Evolutionary conservation across 495 filamentous ascomycete genomes (phyloP), one percentile per base, ranked within the genome.

Genomic region (Mycothermus thermophilus): DNA sequence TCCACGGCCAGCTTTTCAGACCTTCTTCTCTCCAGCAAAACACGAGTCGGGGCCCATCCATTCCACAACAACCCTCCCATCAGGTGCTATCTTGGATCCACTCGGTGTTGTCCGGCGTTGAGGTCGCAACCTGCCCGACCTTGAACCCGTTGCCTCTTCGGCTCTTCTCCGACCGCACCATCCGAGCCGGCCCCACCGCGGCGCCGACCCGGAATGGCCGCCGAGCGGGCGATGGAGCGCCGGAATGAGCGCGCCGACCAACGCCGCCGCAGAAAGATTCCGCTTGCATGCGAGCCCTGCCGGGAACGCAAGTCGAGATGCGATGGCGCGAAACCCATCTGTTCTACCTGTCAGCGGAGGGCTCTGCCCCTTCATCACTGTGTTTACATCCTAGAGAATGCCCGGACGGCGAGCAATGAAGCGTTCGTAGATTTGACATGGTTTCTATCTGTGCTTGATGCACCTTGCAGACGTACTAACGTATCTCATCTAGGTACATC

Each of bases 311-410:
- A 67, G 39, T 45, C 51, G 2, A 51, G 58, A 1, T 67, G 63
- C 30, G 61, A 66, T 37, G 61, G 62, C 6, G 43, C 18, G 7
- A 67, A 62, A 38, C 62, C 63, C 18, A 55, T 66, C 24, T 66
- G 63, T 48, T 60, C 54, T 12, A 54, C 58, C 5, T 67, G 63
- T 22, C 38, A 38, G 28, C 49, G 55, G 3, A 55, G 61, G 7
- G 50, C 52, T 6, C 48, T 59, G 30, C 35, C 44, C 10, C 51
- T 58, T 13, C 41, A 57, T 11, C 50, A 42, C 15, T 66, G 62
- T 27, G 47, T 62, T 5, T 67, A 60, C 46, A 51, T 58, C 3
- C 52, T 58, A 38, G 49, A 58, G 17, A 50, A 47, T 13, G 37
- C 40, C 2, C 50, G 58, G 8, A 55, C 58, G 5, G 57, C 53